Base-by-base conservation (phyloP, 352 stramenopile genomes). In the Phytopythium ostracodes region DNA sequence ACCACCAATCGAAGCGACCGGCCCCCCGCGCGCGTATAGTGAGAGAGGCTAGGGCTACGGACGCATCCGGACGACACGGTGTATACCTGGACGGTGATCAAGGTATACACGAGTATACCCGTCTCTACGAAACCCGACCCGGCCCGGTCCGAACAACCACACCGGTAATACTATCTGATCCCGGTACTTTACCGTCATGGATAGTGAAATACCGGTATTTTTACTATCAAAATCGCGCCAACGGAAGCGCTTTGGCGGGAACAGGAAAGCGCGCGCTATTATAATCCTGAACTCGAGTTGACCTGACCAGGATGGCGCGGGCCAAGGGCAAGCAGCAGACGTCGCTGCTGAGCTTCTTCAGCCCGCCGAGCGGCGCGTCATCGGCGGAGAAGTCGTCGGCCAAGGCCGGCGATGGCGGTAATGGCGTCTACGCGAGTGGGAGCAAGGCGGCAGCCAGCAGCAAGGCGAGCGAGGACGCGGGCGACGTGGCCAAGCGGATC, bases 281-380 rank as follows among this genome's bases (percentile, higher is more conserved):
- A n/a, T n/a, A n/a, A n/a, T 33, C 7, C 29, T 33, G 14, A 38
- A 15, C 33, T n/a, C n/a, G n/a, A n/a, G n/a, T n/a, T n/a, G n/a
- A n/a, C n/a, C n/a, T 20, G 22, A 22, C 25, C 56, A 64, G 43
- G 25, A 72, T 67, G 38, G 66, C 55, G 47, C 88, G 76, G 55
- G 53, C 59, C 0, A 50, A 50, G 55, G 17, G 55, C 55, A 84
- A 81, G 73, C 84, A 94, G 74, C 84, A 94, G 74, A 89, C 87
- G 68, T 87, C 83, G 52, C 65, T 94, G 60, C 75, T 94, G 63
- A 91, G 70, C 71, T 94, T 94, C 83, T 94, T 94, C 71, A 92
- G 83, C 47, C 81, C 85, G 60, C 81, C 81, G 33, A 74, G 67
- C 38, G 64, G 66, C 38, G 66, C 52, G 22, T 60, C 68, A 24